phyloP scores from a whole-genome alignment of 495 filamentous ascomycete species.

The Hypoxylon lienhwacheense region DNA sequence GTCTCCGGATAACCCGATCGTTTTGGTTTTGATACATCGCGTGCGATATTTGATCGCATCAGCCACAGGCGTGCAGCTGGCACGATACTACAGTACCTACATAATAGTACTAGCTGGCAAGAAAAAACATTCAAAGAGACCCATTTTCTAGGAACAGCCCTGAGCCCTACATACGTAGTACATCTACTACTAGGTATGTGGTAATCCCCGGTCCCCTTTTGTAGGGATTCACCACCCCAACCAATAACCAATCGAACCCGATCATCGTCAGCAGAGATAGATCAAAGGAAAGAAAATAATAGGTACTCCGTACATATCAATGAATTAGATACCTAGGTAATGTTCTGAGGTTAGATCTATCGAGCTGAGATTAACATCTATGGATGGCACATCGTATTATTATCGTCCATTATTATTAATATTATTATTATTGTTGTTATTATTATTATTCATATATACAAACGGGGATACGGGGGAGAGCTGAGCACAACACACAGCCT shows the following conservation, averaged over 20 bases:
- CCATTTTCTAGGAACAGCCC: conserved; percentile 28
- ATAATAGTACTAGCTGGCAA: conserved; percentile 6
- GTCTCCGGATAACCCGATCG: conserved; percentile 14
- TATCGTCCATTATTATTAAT: no score
- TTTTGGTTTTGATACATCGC: conserved; percentile 4
- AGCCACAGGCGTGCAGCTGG: no score
- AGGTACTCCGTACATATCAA: no score
- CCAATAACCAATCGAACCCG: conserved; percentile 14
- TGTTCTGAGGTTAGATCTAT: conserved; percentile 11
- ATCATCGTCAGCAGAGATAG: conserved; percentile 15
- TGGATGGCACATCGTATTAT: no score
- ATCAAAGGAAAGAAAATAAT: conserved; percentile 14
- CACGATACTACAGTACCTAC: neutral
- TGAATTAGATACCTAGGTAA: conserved; percentile 5
- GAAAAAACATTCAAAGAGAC: conserved; percentile 11
- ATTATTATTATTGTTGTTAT: no score
- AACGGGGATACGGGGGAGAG: no score
- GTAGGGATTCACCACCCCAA: conserved; percentile 17
- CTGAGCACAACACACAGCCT: conserved; percentile 20
- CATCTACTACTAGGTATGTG: no score
- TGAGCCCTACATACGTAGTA: conserved; percentile 17
- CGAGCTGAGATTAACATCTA: conserved; percentile 21
- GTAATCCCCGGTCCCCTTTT: conserved; percentile 19
- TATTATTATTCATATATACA: no score
- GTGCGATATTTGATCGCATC: conserved; percentile 1